Conservation (phyloP, 2,329 filamentous ascomycete genomes). For the Exophiala spinifera region DNA sequence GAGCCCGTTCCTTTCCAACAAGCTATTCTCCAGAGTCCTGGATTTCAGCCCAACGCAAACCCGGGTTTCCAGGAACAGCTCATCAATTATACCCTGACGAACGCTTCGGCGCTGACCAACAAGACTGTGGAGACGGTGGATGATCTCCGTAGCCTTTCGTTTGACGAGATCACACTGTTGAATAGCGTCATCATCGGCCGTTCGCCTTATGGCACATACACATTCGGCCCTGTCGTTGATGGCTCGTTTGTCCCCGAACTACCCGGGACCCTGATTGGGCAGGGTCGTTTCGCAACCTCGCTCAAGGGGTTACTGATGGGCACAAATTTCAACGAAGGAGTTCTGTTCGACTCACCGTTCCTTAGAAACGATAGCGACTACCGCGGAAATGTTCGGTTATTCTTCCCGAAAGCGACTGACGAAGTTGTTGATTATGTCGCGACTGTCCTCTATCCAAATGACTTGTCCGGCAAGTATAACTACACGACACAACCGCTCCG, state of each 20-base stretch:
- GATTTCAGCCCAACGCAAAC: conserved; percentile 20
- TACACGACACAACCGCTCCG: conserved; percentile 49
- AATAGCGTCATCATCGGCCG: conserved; percentile 43
- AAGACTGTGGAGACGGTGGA: conserved; percentile 34
- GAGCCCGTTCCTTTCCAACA: conserved; percentile 30
- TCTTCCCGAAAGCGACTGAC: conserved; percentile 30
- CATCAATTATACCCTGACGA: conserved; percentile 8
- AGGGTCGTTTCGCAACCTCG: conserved; percentile 44
- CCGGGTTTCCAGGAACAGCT: conserved; percentile 35
- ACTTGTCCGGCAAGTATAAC: conserved; percentile 46
- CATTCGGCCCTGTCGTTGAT: conserved; percentile 27
- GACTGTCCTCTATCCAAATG: conserved; percentile 50
- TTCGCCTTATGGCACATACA: conserved; percentile 42
- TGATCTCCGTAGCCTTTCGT: conserved; percentile 30
- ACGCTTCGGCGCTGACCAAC: conserved; percentile 4
- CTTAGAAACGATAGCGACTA: conserved; percentile 29
- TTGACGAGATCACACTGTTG: conserved; percentile 12
- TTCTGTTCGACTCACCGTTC: conserved; percentile 34
- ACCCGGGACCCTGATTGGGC: conserved; percentile 45
- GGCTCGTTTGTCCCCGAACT: conserved; percentile 34
- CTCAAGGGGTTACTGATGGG: conserved; percentile 38
- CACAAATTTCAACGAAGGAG: conserved; percentile 30
- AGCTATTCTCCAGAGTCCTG: conserved; percentile 31
- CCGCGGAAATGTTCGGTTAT: conserved; percentile 22
- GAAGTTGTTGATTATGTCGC: conserved; percentile 44